Evolutionary conservation across 225 moss, liverwort and hornwort species (phyloP).

Genomic region (Pseudoscleropodium purum): DNA sequence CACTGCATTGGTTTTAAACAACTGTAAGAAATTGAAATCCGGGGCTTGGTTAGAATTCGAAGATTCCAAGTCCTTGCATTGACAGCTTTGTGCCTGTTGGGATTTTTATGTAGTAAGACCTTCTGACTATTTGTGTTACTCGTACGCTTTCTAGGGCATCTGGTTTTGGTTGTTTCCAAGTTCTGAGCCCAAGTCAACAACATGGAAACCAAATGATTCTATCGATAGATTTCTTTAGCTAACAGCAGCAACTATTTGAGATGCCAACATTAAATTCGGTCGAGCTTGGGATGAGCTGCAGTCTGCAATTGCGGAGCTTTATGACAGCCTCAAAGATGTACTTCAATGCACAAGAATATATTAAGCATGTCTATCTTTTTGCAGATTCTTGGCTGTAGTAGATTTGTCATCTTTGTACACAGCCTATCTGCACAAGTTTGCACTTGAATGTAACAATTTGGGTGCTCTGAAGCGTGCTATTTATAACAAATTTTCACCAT

Average conservation of each 20-base stretch:
- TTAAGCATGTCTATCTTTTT: neutral
- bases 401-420: neutral
- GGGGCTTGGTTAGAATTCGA: neutral
- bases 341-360: neutral
- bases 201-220: neutral
- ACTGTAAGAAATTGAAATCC: neutral
- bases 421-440: neutral
- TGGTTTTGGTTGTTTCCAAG: neutral
- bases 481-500: neutral
- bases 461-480: neutral
- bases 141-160: neutral
- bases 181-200: neutral
- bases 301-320: neutral
- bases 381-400: neutral
- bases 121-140: neutral
- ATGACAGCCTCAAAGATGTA: neutral
- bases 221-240: neutral
- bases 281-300: too few species aligned
- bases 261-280: neutral
- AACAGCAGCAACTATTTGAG: neutral
- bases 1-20: neutral
- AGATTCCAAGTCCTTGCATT: too few species aligned
- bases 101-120: too few species aligned
- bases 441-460: neutral
- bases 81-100: neutral